These are phyloP conservation scores for Lipomyces oligophaga DNA, from an alignment of 805 yeast species.

Conservation along the genomic window DNA sequence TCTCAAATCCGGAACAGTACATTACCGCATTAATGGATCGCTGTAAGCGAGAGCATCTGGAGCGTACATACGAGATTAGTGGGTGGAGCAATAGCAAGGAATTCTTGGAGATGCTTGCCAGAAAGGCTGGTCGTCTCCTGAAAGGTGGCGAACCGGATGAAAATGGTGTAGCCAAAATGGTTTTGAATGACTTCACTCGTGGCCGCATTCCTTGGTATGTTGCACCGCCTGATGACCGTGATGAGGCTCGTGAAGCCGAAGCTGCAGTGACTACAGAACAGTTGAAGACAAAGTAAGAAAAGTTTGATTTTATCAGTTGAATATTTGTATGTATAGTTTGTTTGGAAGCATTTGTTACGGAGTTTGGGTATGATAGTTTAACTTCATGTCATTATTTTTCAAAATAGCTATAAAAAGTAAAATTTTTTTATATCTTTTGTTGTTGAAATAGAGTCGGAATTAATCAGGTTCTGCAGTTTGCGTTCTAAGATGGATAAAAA, in stretches of 20 bases:
- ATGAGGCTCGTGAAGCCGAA: slow-evolving; percentile 50
- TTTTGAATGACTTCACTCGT: slow-evolving; percentile 90
- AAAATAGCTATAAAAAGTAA: no score
- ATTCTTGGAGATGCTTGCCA: slow-evolving; percentile 84
- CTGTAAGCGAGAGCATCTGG: slow-evolving; percentile 85
- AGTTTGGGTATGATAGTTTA: no score
- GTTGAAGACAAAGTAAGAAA: no score
- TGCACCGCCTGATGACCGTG: slow-evolving; percentile 77
- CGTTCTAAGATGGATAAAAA: no score
- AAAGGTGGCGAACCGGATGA: slow-evolving; percentile 99
- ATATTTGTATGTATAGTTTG: no score
- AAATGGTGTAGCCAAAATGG: slow-evolving; percentile 82
- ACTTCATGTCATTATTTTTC: no score
- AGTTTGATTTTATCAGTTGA: no score
- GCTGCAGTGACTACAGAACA: not conserved
- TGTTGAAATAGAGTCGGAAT: no score
- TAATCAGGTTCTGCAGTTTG: no score
- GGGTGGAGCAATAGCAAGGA: slow-evolving; percentile 80
- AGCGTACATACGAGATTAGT: slow-evolving; percentile 88
- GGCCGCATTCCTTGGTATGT: slow-evolving; percentile 98
- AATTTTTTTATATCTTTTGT: no score
- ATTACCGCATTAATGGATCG: slow-evolving; percentile 80
- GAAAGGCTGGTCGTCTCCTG: slow-evolving; percentile 85
- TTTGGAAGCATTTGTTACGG: no score
- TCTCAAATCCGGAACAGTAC: slow-evolving; percentile 90